Evolutionary conservation across 2,329 filamentous ascomycete genomes (phyloP).

Genomic region (Verticillium nonalfalfae): DNA sequence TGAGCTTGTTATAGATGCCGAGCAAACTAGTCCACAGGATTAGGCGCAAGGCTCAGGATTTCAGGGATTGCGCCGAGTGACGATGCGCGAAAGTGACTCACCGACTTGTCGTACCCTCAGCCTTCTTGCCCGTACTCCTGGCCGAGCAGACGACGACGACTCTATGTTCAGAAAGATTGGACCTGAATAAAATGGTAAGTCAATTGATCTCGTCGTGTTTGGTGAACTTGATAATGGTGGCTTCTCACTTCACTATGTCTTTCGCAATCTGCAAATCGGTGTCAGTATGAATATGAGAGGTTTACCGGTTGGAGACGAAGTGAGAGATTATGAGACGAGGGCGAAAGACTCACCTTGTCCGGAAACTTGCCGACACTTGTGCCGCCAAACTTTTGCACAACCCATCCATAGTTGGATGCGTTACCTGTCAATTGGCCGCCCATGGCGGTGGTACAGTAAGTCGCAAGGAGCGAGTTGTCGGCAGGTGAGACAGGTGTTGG

Average conservation of each 20-base stretch:
- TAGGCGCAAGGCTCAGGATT: not conserved
- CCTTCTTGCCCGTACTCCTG: constrained; percentile 88
- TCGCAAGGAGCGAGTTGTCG: not conserved
- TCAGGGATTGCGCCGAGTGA: not conserved
- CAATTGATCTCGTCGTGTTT: constrained; percentile 5
- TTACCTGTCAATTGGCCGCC: constrained; percentile 18
- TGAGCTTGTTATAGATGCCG: constrained; percentile 53
- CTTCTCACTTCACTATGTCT: constrained; percentile 57
- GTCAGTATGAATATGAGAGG: not conserved
- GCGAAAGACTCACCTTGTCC: constrained; percentile 43
- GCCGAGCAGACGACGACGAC: constrained; percentile 95
- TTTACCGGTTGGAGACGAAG: not conserved
- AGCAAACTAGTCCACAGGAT: constrained; percentile 36
- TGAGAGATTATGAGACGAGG: not conserved
- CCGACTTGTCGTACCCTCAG: constrained; percentile 92
- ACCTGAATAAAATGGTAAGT: constrained; percentile 29
- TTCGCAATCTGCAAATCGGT: constrained; percentile 45
- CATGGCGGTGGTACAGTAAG: constrained; percentile 5
- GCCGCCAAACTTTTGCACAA: constrained; percentile 92
- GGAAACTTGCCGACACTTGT: constrained; percentile 95
- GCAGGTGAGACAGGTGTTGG: not conserved
- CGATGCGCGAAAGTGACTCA: constrained; percentile 39
- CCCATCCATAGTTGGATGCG: constrained; percentile 52
- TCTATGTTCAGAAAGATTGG: constrained; percentile 59
- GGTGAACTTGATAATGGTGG: not conserved